Evolutionary conservation across 2,329 filamentous ascomycete species (phyloP), one percentile per base, ranked within the genome.

Genomic region (Aspergillus sp.): DNA sequence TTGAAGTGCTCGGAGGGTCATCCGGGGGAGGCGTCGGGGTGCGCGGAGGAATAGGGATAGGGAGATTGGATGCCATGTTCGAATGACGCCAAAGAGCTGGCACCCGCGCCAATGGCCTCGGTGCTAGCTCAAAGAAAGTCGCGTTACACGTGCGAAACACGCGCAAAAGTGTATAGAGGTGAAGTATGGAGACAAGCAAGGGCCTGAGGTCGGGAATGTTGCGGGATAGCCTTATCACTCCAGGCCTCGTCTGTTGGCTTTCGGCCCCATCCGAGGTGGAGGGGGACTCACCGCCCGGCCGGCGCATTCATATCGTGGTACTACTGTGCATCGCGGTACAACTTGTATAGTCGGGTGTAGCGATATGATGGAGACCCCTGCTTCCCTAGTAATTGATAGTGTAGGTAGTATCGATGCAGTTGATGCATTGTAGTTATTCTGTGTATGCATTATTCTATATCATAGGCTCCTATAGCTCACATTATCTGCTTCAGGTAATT

Each of bases 401-500:
- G 83, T 88, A 60, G 80, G 71, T 68, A 69, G 72, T 68, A 71
- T 70, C 61, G 71, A 77, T 27, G 75, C 79, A 47, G 65, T 78
- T 13, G 77, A 80, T 50, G 79, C 42, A 77, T 77, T 3, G 75
- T 86, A 0, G 88, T 88, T 30, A 85, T 96, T 58, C 82, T 98
- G 67, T 90, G 90, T 36, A 82, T 94, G 62, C 85, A 93, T 53
- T 83, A 85, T 67, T 98, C 98, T 78, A 99, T 99, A 11, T 27
- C 8, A 27, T 8, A 27, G 7, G 8, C 27, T 30, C 27, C 3
- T 11, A 11, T 30, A 30, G 27, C 8, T 30, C 10, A 30, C 11
- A 30, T 11, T 10, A 95, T 91, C 98, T 21, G 98, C 95, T 60
- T 95, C 95, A 92, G 91, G 38, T 98, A 94, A 94, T 95, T 99